Evolutionary conservation across 2,329 filamentous ascomycete species (phyloP), one percentile per base, ranked within the genome.

Genomic region (Lachnellula cervina): DNA sequence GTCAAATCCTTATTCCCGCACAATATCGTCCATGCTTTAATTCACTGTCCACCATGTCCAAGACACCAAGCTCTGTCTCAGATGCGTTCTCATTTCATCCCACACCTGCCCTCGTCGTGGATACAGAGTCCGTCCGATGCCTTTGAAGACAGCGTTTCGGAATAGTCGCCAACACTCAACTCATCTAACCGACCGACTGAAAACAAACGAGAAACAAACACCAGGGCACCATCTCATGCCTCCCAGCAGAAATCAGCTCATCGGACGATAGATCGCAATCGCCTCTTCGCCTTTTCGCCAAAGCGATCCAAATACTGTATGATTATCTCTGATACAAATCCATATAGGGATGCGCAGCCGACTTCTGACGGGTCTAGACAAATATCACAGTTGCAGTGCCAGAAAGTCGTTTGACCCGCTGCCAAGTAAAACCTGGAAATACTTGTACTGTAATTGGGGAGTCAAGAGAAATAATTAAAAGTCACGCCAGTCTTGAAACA

Each of bases 171-270:
- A 6, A 44, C 19, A 13, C 4, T 21, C 42, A 46, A 1, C 23
- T 44, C 35, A 21, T 35, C 19, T 49, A 48, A 44, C 37, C 54
- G 45, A 52, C 49, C 45, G 16, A 56, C 49, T 52, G 54, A 52
- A 52, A 56, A 56, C 54, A 52, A 56, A 52, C 54, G 45, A 52
- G 54, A 56, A 56, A 52, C 54, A 56, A 49, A 9, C 7, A 38
- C 19, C 46, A 35, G 44, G 47, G 52, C 7, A 11, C 11, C 28
- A 19, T 43, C 28, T 54, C 38, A 49, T 49, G 45, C 46, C 32
- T 50, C 32, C 32, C 40, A 13, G 35, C 52, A 37, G 44, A 48
- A 16, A 42, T 47, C 45, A 40, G 35, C 43, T 44, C 21, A 49
- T 54, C 17, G 37, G 52, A 49, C 47, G 51, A 42, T 42, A 53